phyloP scores from a whole-genome alignment of 2,329 filamentous ascomycete species.

The Nemania sp. region DNA sequence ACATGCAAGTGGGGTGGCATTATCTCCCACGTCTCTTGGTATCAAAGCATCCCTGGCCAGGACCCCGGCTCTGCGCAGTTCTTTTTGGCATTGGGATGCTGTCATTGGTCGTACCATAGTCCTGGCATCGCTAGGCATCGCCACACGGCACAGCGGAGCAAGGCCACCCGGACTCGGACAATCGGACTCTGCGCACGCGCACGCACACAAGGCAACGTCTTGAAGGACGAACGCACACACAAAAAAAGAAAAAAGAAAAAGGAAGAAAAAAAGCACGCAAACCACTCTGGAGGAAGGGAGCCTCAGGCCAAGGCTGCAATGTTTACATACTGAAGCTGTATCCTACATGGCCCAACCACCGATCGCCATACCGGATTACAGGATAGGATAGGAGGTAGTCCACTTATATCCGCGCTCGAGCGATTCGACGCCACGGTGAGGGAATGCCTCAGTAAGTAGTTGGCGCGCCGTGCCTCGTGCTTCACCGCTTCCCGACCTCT shows the following conservation, averaged over 20 bases:
- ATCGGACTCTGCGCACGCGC: constrained; percentile 12
- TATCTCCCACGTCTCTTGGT: constrained; percentile 22
- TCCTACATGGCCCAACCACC: not conserved
- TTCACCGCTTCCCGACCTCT: constrained; percentile 44
- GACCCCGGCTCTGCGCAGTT: constrained; percentile 9
- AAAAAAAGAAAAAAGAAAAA: too few species aligned
- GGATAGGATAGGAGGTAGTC: not conserved
- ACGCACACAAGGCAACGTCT: not conserved
- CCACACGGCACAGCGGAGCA: constrained; percentile 25
- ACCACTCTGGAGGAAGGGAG: not conserved
- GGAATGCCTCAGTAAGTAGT: not conserved
- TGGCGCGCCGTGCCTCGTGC: constrained; percentile 15
- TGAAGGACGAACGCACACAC: not conserved
- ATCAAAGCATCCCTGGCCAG: not conserved
- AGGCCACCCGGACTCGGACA: constrained; percentile 19
- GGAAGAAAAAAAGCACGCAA: not conserved
- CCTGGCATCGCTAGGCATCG: constrained; percentile 24
- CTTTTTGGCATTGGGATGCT: not conserved
- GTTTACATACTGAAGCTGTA: not conserved
- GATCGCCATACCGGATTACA: not conserved
- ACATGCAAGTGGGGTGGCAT: constrained; percentile 29
- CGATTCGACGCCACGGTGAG: constrained; percentile 11
- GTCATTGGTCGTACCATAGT: constrained; percentile 22
- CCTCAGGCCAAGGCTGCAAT: not conserved
- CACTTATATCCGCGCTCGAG: not conserved